These are phyloP conservation scores for Pseudonitzschia pungens DNA, from an alignment of 108 stramenopile genomes.

Conservation along the genomic window DNA sequence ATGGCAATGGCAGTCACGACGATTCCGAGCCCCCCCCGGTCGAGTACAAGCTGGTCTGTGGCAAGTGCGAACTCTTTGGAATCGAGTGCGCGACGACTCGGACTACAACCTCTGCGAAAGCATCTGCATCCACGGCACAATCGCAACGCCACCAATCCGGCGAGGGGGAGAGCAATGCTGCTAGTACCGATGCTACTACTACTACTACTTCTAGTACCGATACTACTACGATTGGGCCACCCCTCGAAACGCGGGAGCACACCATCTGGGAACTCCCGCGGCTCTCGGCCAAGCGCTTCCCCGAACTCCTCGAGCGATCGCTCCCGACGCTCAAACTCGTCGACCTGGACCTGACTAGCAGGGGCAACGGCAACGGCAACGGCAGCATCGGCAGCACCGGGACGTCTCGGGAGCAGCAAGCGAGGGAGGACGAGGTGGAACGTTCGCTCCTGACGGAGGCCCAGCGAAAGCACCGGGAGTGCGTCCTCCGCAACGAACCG, in stretches of 20 bases:
- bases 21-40: background rate
- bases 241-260: no score
- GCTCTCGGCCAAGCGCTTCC: background rate
- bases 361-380: background rate
- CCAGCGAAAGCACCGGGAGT: background rate
- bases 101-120: no score
- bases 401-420: no score
- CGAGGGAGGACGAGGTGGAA: background rate
- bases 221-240: no score
- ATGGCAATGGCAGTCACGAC: background rate
- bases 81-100: slow-evolving; percentile 6
- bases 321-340: background rate
- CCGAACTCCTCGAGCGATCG: background rate
- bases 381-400: no score
- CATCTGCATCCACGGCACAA: no score
- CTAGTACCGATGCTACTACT: no score
- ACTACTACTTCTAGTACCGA: no score
- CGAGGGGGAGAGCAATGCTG: no score
- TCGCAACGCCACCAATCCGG: no score
- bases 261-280: slow-evolving; percentile 14
- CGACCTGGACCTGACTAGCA: background rate
- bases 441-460: background rate
- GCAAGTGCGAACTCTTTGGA: slow-evolving; percentile 7
- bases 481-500: background rate
- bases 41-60: slow-evolving; percentile 7